phyloP scores from a whole-genome alignment of 2,329 filamentous ascomycete species.

The Neoascochyta sp. region DNA sequence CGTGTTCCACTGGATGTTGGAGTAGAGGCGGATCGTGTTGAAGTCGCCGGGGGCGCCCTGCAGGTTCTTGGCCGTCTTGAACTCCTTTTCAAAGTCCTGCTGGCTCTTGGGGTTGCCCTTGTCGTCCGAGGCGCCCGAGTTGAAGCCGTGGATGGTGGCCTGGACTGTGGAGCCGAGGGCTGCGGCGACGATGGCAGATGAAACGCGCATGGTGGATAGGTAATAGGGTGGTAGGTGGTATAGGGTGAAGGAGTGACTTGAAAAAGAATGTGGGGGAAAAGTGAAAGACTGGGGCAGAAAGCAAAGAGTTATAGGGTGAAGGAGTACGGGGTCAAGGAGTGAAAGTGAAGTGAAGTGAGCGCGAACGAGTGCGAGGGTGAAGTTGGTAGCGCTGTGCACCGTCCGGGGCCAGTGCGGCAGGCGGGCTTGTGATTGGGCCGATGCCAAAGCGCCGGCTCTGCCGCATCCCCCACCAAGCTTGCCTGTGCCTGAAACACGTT shows the following conservation, averaged over 20 bases:
- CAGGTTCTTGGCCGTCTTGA: conserved; percentile 61
- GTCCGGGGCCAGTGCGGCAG: too few relatives aligned
- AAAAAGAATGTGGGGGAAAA: conserved; percentile 1
- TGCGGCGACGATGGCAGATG: conserved; percentile 19
- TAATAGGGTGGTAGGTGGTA: neutral
- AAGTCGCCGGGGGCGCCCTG: conserved; percentile 61
- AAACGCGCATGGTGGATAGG: conserved; percentile 17
- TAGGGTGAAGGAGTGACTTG: conserved; percentile 6
- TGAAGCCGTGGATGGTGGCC: conserved; percentile 30
- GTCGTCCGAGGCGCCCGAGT: conserved; percentile 32
- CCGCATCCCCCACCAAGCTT: too few relatives aligned
- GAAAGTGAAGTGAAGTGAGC: too few relatives aligned
- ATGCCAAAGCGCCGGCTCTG: too few relatives aligned
- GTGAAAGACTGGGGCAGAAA: too few relatives aligned
- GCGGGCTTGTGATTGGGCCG: too few relatives aligned
- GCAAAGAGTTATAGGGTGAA: too few relatives aligned
- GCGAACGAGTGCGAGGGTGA: too few relatives aligned
- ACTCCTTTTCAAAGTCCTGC: conserved; percentile 66
- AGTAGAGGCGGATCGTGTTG: conserved; percentile 67
- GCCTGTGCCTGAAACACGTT: too few relatives aligned
- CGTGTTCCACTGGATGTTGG: conserved; percentile 66
- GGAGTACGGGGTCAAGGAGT: too few relatives aligned
- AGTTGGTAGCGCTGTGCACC: too few relatives aligned
- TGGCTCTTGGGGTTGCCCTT: conserved; percentile 52
- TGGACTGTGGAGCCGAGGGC: conserved; percentile 19